Evolutionary conservation across 1,139 yeast genomes (phyloP).

Genomic region (Meyerozyma guilliermondii): DNA sequence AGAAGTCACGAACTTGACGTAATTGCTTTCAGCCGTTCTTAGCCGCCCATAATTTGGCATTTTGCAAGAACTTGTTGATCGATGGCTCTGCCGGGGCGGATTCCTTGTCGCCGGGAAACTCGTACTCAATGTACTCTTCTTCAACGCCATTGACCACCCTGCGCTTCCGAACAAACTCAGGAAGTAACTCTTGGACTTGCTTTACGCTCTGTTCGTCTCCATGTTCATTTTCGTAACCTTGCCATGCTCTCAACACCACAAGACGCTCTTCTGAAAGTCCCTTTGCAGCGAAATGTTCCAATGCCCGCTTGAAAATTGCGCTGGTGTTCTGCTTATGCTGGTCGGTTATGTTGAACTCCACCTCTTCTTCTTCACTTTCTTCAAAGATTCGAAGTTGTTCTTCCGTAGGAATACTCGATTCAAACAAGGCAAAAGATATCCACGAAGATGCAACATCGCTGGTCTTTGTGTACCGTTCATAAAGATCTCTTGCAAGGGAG

Average conservation of each 20-base stretch:
- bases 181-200: slow-evolving; percentile 45
- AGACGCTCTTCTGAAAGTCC: slow-evolving; percentile 43
- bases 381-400: slow-evolving; percentile 41
- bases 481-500: slow-evolving; percentile 51
- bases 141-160: slow-evolving; percentile 40
- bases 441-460: slow-evolving; percentile 40
- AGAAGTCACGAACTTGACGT: no score
- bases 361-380: slow-evolving; percentile 34
- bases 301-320: slow-evolving; percentile 51
- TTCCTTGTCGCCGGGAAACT: slow-evolving; percentile 60
- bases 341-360: slow-evolving; percentile 49
- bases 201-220: slow-evolving; percentile 44
- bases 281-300: slow-evolving; percentile 34
- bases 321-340: slow-evolving; percentile 52
- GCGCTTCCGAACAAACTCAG: slow-evolving; percentile 50
- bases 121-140: slow-evolving; percentile 57
- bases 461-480: slow-evolving; percentile 34
- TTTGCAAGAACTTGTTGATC: slow-evolving; percentile 51
- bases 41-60: slow-evolving; percentile 58
- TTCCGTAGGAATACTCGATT: slow-evolving; percentile 58
- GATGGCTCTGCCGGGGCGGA: slow-evolving; percentile 17
- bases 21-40: neutral
- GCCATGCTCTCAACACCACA: slow-evolving; percentile 57
- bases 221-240: slow-evolving; percentile 57
- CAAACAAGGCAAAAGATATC: slow-evolving; percentile 70